Evolutionary conservation across 2,329 filamentous ascomycete genomes (phyloP).

Genomic region (Fusarium phyllophilum): DNA sequence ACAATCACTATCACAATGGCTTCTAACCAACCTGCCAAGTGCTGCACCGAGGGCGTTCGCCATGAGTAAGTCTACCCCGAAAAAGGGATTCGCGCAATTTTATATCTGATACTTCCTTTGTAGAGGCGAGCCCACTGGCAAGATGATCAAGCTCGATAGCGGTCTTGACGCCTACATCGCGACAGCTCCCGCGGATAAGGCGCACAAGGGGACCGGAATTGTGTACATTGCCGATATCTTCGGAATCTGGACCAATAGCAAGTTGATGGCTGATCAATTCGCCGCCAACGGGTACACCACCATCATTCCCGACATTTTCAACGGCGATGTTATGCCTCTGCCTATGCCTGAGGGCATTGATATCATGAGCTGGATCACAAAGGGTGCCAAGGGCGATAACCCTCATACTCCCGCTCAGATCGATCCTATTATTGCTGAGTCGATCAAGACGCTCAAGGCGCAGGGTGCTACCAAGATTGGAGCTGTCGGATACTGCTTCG

Average conservation of each 20-base stretch:
- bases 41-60: slow-evolving; percentile 63
- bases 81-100: not conserved
- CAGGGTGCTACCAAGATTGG: slow-evolving; percentile 64
- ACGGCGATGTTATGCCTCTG: slow-evolving; percentile 48
- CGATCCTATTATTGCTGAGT: slow-evolving; percentile 49
- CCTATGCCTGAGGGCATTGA: slow-evolving; percentile 45
- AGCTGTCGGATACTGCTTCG: slow-evolving; percentile 73
- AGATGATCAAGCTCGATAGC: slow-evolving; percentile 56
- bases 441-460: slow-evolving; percentile 65
- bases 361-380: slow-evolving; percentile 48
- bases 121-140: slow-evolving; percentile 61
- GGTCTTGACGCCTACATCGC: slow-evolving; percentile 63
- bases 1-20: slow-evolving; percentile 55
- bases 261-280: slow-evolving; percentile 54
- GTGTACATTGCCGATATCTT: slow-evolving; percentile 53
- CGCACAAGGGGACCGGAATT: slow-evolving; percentile 46
- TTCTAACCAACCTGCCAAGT: slow-evolving; percentile 61
- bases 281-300: slow-evolving; percentile 53
- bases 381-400: slow-evolving; percentile 60
- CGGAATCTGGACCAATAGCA: slow-evolving; percentile 53
- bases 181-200: slow-evolving; percentile 49
- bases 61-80: slow-evolving; percentile 58
- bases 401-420: slow-evolving; percentile 51
- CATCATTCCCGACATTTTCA: slow-evolving; percentile 52
- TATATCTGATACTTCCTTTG: not conserved